These are phyloP conservation scores for Irpex rosettiformis DNA, from an alignment of 1,284 basidiomycete species.

Conservation along the genomic window DNA sequence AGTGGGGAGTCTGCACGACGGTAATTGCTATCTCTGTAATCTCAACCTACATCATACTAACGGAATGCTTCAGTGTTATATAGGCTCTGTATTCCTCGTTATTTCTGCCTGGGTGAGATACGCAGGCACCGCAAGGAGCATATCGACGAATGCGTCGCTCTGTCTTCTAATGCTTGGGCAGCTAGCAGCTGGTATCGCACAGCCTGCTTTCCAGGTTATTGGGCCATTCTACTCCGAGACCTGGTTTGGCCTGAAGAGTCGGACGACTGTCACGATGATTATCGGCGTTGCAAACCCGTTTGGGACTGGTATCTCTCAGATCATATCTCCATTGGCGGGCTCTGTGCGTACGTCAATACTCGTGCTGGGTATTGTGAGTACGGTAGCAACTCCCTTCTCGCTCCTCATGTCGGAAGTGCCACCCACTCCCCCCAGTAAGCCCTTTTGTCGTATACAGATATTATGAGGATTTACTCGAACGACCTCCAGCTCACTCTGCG, in stretches of 20 bases:
- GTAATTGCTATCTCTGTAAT: constrained; percentile 35
- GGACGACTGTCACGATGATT: constrained; percentile 79
- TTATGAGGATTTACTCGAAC: neutral
- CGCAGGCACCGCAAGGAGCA: constrained; percentile 54
- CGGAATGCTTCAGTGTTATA: constrained; percentile 38
- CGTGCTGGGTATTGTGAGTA: constrained; percentile 66
- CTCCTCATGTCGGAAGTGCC: constrained; percentile 57
- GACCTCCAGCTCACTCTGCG: constrained; percentile 55
- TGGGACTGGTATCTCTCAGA: constrained; percentile 32
- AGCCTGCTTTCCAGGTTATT: constrained; percentile 69
- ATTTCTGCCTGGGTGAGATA: constrained; percentile 73
- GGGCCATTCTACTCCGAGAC: constrained; percentile 69
- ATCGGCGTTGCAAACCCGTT: constrained; percentile 76
- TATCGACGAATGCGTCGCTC: constrained; percentile 49
- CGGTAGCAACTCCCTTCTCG: constrained; percentile 50
- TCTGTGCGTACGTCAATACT: constrained; percentile 48
- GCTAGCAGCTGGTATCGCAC: constrained; percentile 51
- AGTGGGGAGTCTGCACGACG: constrained; percentile 55
- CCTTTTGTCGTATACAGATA: neutral
- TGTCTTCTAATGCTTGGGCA: constrained; percentile 66
- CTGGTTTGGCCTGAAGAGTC: constrained; percentile 72
- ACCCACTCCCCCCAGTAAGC: constrained; percentile 70
- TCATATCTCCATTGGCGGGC: constrained; percentile 24
- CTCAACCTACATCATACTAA: neutral
- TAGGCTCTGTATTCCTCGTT: constrained; percentile 50